Base-by-base conservation (phyloP, 306 rosid species). In the Dryas alaskensis region DNA sequence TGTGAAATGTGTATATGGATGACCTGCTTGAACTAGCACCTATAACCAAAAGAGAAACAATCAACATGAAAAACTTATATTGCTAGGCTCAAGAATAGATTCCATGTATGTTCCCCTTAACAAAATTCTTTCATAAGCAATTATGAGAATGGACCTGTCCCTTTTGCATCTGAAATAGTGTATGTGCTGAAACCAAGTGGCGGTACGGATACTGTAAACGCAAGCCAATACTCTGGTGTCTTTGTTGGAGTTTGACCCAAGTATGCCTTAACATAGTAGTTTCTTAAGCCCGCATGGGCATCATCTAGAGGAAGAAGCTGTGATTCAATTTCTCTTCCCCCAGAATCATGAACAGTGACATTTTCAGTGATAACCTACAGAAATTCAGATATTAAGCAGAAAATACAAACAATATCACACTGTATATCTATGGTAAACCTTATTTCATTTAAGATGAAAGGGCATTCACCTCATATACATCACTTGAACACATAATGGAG, bases 21-120 rank as follows among this genome's bases (percentile, higher is more conserved):
- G 97, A 93, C 87, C 83, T 91, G 65, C 81, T 80, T 66, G 88
- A 71, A 57, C 79, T 47, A 66, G 59, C 53, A 60, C 92, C 98
- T 93, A 69, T 70, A 85, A 68, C 69, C 61, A 80, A 63, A 51
- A 73, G 58, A 40, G n/a, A 59, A 76, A 52, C 13, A 75, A 75
- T 84, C 42, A 9, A 47, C 59, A 65, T 73, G 42, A 72, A 12
- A 79, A 70, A 64, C 46, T 65, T 16, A 60, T 45, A 68, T 22
- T 73, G 68, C 14, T 75, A 53, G 43, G 72, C 72, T 19, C 58
- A 69, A 79, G 70, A 82, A 44, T 58, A 63, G 76, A 60, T 45
- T 40, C 49, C 42, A 44, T n/a, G n/a, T 49, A 27, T 12, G 46
- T 55, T 17, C 52, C 14, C 60, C 66, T 22, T 8, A 60, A 8